Conservation (phyloP, 768 basidiomycete genomes). For the Phlebiopsis gigantea region DNA sequence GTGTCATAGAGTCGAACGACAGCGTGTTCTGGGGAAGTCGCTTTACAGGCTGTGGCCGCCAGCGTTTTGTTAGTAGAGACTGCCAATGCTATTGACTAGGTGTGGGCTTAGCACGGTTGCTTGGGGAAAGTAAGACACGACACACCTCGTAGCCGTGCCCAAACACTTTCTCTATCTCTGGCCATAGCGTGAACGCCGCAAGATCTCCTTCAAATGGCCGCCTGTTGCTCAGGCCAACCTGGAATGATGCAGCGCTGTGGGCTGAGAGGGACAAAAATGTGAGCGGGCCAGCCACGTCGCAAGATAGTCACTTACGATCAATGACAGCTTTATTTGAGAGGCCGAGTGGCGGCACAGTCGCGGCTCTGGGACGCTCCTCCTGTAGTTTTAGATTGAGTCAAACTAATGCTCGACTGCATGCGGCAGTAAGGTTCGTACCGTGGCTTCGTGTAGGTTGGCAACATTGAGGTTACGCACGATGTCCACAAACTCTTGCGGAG, state of each 20-base stretch:
- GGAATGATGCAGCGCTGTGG: not conserved
- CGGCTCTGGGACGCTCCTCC: constrained; percentile 65
- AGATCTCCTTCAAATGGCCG: constrained; percentile 88
- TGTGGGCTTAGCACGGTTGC: not conserved
- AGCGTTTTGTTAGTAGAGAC: constrained; percentile 64
- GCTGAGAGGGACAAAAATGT: not conserved
- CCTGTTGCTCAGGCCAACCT: constrained; percentile 16
- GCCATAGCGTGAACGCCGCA: constrained; percentile 87
- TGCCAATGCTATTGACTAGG: constrained; percentile 74
- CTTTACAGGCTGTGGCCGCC: constrained; percentile 88
- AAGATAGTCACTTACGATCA: constrained; percentile 42
- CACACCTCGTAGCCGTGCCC: constrained; percentile 95
- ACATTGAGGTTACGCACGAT: constrained; percentile 48
- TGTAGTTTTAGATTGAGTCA: constrained; percentile 20
- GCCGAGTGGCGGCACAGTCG: constrained; percentile 89
- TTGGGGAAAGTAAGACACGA: not conserved
- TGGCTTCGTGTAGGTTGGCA: constrained; percentile 41
- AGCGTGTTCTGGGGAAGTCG: constrained; percentile 85
- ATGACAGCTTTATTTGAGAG: constrained; percentile 90
- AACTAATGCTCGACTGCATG: not conserved
- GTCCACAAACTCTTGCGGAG: constrained; percentile 75
- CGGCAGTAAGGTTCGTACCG: constrained; percentile 47
- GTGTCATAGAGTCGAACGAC: constrained; percentile 81
- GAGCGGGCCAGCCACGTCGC: not conserved
- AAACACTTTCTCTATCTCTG: constrained; percentile 93